Conservation (phyloP, 768 basidiomycete genomes). For the Amanita pallidorosea region DNA sequence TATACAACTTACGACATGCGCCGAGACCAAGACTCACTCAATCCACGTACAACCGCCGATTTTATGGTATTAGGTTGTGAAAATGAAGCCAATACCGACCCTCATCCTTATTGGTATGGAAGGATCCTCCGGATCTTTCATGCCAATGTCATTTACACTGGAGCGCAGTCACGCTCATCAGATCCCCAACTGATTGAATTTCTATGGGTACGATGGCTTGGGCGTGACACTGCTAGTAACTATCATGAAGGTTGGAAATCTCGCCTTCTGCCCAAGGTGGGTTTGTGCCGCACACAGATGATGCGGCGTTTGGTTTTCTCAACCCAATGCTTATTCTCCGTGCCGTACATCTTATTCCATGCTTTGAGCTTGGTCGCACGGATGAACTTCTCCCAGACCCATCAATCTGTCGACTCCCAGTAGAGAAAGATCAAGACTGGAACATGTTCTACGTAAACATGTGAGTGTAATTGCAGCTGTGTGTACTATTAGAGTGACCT, state of each 20-base stretch:
- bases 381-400: not conserved
- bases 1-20: no score
- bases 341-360: not conserved
- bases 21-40: conserved; percentile 24
- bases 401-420: not conserved
- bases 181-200: not conserved
- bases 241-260: conserved; percentile 7
- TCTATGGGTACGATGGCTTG: conserved; percentile 1
- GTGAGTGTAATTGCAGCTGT: not conserved
- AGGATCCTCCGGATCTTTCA: conserved; percentile 20
- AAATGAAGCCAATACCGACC: not conserved
- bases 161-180: not conserved
- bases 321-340: not conserved
- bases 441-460: no score
- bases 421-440: not conserved
- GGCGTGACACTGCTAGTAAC: conserved; percentile 9
- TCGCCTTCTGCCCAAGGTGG: conserved; percentile 11
- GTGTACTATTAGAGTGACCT: not conserved
- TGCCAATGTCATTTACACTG: conserved; percentile 10
- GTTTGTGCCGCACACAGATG: conserved; percentile 7
- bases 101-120: conserved; percentile 22
- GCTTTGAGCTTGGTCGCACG: not conserved
- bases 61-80: not conserved
- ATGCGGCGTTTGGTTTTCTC: not conserved
- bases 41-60: conserved; percentile 17